Base-by-base conservation (phyloP, 2,329 filamentous ascomycete genomes). In the Ciborinia camelliae region DNA sequence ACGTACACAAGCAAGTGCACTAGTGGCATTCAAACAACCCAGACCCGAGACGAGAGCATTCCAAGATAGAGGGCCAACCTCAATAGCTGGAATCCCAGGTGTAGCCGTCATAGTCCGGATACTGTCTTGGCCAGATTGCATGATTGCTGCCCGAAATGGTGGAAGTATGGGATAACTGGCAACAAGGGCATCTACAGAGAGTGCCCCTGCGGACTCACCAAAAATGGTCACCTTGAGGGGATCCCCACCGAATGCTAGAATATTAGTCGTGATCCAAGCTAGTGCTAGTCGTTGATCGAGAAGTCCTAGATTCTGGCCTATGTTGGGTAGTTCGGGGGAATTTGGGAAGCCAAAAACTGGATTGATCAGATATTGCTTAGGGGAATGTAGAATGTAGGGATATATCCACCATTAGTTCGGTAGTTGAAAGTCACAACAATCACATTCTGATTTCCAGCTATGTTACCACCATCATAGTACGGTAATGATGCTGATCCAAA, bases 221-320 rank as follows among this genome's bases (percentile, higher is more conserved):
- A 76, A 81, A 54, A 80, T 73, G 2, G 78, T 80, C 5, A 80
- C 77, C 63, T 77, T 76, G 0, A 65, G 59, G 4, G 77, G 76
- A 68, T 81, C 77, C 12, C 91, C 91, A 9, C 91, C 91, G 73
- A 95, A 96, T 0, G 85, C 81, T 1, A 79, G 85, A 63, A 94
- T 91, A 69, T 93, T 91, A 70, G 91, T 88, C 14, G 88, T 85
- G 1, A 91, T 83, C 90, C 90, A 94, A 73, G 92, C 78, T 9
- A 94, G 79, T 0, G 84, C 90, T 68, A 89, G 80, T 45, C 89
- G 81, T 71, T 93, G 90, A 71, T 94, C 90, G 0, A 90, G 79
- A 4, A 91, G 81, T 6, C 90, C 90, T 4, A 91, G 75, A 72
- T 93, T 94, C 3, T 41, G 53, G 8, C 20, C 45, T 32, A 23